phyloP scores from a whole-genome alignment of 2,329 filamentous ascomycete genomes.

The Fusarium sp. region DNA sequence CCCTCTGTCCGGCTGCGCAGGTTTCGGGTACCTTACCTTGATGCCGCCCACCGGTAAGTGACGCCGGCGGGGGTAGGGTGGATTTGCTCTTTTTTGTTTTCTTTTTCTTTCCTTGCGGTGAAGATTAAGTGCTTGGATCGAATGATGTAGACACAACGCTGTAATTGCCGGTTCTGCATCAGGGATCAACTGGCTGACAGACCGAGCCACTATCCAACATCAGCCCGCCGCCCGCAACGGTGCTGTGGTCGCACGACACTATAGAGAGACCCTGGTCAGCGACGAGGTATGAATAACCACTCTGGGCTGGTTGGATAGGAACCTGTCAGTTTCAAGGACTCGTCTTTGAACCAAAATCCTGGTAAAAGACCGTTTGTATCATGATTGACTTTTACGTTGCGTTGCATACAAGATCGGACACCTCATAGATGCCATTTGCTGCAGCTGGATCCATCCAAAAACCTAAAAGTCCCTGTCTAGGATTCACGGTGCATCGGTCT shows the following conservation, averaged over 20 bases:
- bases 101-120: background rate
- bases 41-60: slow-evolving; percentile 34
- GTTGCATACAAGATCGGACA: background rate
- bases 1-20: slow-evolving; percentile 2
- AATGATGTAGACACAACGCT: background rate
- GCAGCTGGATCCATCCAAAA: background rate
- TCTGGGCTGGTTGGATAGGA: background rate
- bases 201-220: slow-evolving; percentile 17
- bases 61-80: slow-evolving; percentile 7
- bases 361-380: background rate
- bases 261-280: slow-evolving; percentile 31
- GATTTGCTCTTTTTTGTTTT: background rate
- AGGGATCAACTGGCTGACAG: slow-evolving; percentile 12
- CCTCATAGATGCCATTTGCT: background rate
- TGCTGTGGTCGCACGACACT: slow-evolving; percentile 41
- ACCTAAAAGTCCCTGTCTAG: slow-evolving; percentile 15
- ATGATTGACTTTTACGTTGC: background rate
- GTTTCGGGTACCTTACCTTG: slow-evolving; percentile 42
- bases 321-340: background rate
- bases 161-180: slow-evolving; percentile 5
- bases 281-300: slow-evolving; percentile 40
- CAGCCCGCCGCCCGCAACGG: slow-evolving; percentile 39
- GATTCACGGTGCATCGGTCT: slow-evolving; percentile 38
- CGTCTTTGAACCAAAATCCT: background rate
- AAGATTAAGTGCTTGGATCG: slow-evolving; percentile 2